A percentile compares a stretch with the other conserved stretches of the same genome.
Conservation (phyloP, 129 eudicot genomes). For the Oenanthe sinensis region DNA sequence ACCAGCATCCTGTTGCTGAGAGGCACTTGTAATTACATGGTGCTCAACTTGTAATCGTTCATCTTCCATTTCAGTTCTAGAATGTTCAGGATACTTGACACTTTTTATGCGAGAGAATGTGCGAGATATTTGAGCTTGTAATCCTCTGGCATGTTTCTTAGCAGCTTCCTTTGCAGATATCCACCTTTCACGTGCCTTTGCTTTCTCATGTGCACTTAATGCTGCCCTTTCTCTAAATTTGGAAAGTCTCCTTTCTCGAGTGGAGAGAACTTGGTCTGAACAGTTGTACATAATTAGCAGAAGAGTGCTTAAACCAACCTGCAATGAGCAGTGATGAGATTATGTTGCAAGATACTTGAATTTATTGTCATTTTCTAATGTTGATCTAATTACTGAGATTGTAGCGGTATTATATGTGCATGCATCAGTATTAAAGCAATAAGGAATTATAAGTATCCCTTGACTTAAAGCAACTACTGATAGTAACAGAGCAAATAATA, state of each 20-base stretch:
- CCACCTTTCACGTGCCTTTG: constrained; percentile 81
- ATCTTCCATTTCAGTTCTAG: constrained; percentile 24
- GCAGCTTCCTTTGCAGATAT: constrained; percentile 81
- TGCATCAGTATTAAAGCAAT: neutral
- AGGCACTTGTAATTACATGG: constrained; percentile 14
- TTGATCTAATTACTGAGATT: neutral
- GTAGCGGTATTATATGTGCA: neutral
- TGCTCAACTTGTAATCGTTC: constrained; percentile 10
- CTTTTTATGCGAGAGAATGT: constrained; percentile 48
- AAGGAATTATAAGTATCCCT: too few relatives aligned
- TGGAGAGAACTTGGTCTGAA: constrained; percentile 74
- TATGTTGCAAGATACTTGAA: neutral
- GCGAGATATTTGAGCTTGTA: constrained; percentile 55
- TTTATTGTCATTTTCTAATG: neutral
- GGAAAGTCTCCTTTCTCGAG: constrained; percentile 74
- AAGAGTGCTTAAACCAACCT: constrained; percentile 75
- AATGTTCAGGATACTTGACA: constrained; percentile 30
- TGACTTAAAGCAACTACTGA: too few relatives aligned
- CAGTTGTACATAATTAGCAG: constrained; percentile 82
- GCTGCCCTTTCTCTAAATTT: constrained; percentile 85
- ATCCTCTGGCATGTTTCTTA: constrained; percentile 48
- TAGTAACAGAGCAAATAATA: too few relatives aligned
- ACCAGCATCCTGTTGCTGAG: constrained; percentile 14
- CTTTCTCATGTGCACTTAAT: constrained; percentile 56
- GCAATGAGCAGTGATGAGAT: constrained; percentile 14